phyloP scores from a whole-genome alignment of 2,329 filamentous ascomycete species.

The Alternaria infectoria region DNA sequence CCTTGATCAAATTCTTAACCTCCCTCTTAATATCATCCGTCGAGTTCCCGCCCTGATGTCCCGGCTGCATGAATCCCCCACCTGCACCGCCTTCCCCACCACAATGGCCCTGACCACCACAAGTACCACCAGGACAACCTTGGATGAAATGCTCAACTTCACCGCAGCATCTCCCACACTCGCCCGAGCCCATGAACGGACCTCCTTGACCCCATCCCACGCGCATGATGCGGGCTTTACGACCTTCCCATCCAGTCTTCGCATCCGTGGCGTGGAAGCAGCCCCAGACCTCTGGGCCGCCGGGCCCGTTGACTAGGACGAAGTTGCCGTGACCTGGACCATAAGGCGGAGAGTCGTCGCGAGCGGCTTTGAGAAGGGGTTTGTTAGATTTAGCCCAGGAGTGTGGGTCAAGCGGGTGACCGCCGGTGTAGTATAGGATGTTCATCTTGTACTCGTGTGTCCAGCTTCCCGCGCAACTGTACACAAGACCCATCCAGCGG shows the following conservation, averaged over 20 bases:
- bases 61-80: constrained; percentile 20
- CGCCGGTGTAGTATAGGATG: constrained; percentile 50
- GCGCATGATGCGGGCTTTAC: constrained; percentile 54
- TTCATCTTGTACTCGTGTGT: constrained; percentile 58
- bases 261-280: constrained; percentile 56
- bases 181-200: constrained; percentile 51
- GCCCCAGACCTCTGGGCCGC: constrained; percentile 49
- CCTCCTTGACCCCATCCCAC: constrained; percentile 48
- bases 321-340: constrained; percentile 57
- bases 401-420: constrained; percentile 47
- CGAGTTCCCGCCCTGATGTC: constrained; percentile 18
- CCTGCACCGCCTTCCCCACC: constrained; percentile 26
- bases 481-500: constrained; percentile 54
- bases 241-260: constrained; percentile 54
- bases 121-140: constrained; percentile 35
- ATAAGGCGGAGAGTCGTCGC: constrained; percentile 48
- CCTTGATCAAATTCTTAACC: constrained; percentile 29
- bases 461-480: constrained; percentile 55
- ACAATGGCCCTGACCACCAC: constrained; percentile 32
- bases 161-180: constrained; percentile 45
- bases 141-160: constrained; percentile 41
- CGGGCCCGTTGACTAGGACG: constrained; percentile 43
- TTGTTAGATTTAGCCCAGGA: constrained; percentile 50
- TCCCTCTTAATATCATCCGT: constrained; percentile 22
- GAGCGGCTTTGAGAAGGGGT: constrained; percentile 48